Conservation (phyloP, 768 basidiomycete genomes). For the Antrodiella citrinella region DNA sequence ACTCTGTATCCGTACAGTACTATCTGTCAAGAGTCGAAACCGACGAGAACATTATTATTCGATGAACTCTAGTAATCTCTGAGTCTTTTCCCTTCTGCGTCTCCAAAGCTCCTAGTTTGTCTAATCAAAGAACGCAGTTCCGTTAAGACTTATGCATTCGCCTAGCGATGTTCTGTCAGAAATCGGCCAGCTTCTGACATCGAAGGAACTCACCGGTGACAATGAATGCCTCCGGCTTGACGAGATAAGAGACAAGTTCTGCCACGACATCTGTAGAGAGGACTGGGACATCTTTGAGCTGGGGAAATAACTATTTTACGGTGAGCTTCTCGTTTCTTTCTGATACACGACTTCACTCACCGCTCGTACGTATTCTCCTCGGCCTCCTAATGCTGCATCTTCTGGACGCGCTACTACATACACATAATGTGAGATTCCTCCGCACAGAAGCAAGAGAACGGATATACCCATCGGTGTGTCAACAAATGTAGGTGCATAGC, state of each 20-base stretch:
- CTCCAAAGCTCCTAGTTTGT: too few species aligned
- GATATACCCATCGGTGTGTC: conserved; percentile 14
- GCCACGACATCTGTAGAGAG: conserved; percentile 5
- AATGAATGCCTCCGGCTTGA: conserved; percentile 11
- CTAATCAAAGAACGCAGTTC: neutral
- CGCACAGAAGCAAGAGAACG: neutral
- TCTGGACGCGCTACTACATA: neutral
- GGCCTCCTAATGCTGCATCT: neutral
- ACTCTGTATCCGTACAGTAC: too few species aligned
- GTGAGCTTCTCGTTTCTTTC: neutral
- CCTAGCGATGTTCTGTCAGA: neutral
- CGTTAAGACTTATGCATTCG: neutral
- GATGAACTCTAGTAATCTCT: too few species aligned
- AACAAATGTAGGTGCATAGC: conserved; percentile 20
- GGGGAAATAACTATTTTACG: neutral
- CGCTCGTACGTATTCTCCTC: neutral
- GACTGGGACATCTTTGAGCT: neutral
- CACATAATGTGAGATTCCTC: neutral
- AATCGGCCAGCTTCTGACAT: neutral
- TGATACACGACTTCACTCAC: neutral
- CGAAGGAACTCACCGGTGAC: conserved; percentile 7
- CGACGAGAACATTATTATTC: too few species aligned
- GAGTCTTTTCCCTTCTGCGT: too few species aligned
- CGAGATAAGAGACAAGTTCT: conserved; percentile 12
- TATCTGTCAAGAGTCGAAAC: too few species aligned